Conservation (phyloP, 306 rosid species). For the Pueraria montana region DNA sequence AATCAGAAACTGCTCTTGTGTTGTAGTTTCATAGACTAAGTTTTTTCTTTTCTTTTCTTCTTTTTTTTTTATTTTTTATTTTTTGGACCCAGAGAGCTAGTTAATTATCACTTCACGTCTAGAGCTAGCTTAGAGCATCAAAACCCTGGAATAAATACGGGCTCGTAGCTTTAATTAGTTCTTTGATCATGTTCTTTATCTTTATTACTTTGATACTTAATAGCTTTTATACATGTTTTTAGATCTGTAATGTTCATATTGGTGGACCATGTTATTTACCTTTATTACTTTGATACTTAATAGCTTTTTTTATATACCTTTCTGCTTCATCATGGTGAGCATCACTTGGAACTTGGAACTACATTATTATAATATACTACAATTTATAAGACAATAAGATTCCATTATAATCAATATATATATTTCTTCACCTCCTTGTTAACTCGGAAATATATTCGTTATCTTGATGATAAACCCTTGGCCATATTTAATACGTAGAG, state of each 20-base stretch:
- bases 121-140: slow-evolving; percentile 27
- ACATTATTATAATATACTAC: slow-evolving; percentile 41
- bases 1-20: slow-evolving; percentile 41
- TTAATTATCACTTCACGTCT: slow-evolving; percentile 17
- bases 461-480: slow-evolving; percentile 23
- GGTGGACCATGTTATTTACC: slow-evolving; percentile 72
- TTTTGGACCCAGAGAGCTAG: not conserved
- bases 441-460: slow-evolving; percentile 9
- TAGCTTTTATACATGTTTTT: slow-evolving; percentile 42
- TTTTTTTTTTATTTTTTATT: not conserved
- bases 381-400: slow-evolving; percentile 47
- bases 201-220: slow-evolving; percentile 29
- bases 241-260: slow-evolving; percentile 39
- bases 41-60: not conserved
- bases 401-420: slow-evolving; percentile 39
- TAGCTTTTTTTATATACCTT: too few species aligned
- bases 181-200: slow-evolving; percentile 35
- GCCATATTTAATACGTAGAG: not conserved
- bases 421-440: slow-evolving; percentile 11
- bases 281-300: too few species aligned
- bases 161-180: slow-evolving; percentile 42
- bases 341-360: slow-evolving; percentile 57
- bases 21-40: slow-evolving; percentile 23
- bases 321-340: slow-evolving; percentile 71
- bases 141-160: slow-evolving; percentile 39